Conservation (phyloP, 139 green algal species). For the Picochlorum costavermella region DNA sequence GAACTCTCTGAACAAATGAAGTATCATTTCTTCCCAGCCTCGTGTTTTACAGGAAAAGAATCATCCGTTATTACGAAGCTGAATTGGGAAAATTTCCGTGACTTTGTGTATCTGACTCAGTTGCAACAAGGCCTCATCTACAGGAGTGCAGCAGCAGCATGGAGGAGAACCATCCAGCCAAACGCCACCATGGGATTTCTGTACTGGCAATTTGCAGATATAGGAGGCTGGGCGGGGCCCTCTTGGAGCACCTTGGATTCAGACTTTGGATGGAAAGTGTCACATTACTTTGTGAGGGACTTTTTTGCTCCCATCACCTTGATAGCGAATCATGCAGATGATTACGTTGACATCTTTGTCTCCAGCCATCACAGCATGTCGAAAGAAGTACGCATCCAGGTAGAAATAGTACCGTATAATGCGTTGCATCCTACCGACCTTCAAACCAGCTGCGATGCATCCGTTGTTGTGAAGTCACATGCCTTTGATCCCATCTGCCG, state of each 20-base stretch:
- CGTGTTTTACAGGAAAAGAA: not conserved
- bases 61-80: not conserved
- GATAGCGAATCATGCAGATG: not conserved
- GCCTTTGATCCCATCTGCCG: no score
- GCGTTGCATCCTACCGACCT: no score
- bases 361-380: no score
- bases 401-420: no score
- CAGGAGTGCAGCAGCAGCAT: constrained; percentile 42
- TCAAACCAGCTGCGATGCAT: no score
- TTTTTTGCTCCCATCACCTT: constrained; percentile 27
- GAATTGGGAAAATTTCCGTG: not conserved
- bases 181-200: constrained; percentile 65
- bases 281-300: constrained; percentile 38
- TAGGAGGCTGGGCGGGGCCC: constrained; percentile 50
- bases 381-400: no score
- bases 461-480: no score
- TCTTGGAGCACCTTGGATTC: constrained; percentile 56
- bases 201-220: constrained; percentile 78
- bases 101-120: constrained; percentile 50
- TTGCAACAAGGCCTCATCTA: constrained; percentile 65
- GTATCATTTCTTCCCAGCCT: constrained; percentile 22
- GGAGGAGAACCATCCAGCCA: constrained; percentile 43
- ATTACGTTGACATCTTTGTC: no score
- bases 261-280: constrained; percentile 51
- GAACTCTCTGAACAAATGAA: constrained; percentile 51